These are phyloP conservation scores for Lentithecium fluviatile DNA, from an alignment of 495 filamentous ascomycete species.

Conservation along the genomic window DNA sequence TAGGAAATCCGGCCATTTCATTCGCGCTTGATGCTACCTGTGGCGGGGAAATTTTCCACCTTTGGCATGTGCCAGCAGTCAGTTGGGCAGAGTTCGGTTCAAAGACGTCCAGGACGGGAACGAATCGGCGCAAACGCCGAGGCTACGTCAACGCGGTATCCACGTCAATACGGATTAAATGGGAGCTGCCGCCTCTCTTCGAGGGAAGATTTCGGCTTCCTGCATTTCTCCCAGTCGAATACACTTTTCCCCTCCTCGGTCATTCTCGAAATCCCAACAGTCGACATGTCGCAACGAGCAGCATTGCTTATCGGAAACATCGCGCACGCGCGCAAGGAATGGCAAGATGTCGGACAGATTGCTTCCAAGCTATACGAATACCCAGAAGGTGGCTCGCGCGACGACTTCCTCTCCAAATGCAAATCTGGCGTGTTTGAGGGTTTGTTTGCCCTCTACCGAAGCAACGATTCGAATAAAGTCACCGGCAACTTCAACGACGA, in stretches of 20 bases:
- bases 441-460: slow-evolving; percentile 42
- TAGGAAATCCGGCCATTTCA: too few relatives aligned
- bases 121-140: background rate
- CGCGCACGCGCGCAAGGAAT: slow-evolving; percentile 39
- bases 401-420: slow-evolving; percentile 41
- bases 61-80: background rate
- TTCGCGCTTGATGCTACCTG: too few relatives aligned
- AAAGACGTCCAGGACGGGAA: background rate
- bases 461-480: slow-evolving; percentile 40
- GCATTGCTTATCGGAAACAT: slow-evolving; percentile 41
- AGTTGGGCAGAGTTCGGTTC: background rate
- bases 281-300: slow-evolving; percentile 23
- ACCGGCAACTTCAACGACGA: slow-evolving; percentile 43
- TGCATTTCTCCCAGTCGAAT: background rate
- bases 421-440: slow-evolving; percentile 37
- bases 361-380: slow-evolving; percentile 38
- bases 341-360: slow-evolving; percentile 35
- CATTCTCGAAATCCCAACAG: background rate
- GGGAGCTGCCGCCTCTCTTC: too few relatives aligned
- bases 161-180: too few relatives aligned
- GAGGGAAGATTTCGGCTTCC: background rate
- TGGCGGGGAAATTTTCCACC: too few relatives aligned
- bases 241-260: background rate
- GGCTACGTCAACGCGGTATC: background rate
- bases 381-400: slow-evolving; percentile 32